Percentiles rank a stretch among this genome's conserved stretches.
phyloP scores from a whole-genome alignment of 495 filamentous ascomycete genomes.

The Neurospora sublineolata region DNA sequence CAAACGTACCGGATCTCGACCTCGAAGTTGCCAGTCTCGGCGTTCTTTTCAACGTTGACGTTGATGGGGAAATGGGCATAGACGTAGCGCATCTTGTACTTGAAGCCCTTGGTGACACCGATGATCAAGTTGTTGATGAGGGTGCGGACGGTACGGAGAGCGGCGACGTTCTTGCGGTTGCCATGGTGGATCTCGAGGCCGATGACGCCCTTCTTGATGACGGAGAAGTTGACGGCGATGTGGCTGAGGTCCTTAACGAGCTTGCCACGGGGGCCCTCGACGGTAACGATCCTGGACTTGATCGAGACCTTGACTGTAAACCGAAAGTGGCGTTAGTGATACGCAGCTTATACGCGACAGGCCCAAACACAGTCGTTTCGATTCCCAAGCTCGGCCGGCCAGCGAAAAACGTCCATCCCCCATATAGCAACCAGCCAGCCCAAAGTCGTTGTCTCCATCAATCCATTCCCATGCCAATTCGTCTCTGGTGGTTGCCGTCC shows the following conservation, averaged over 20 bases:
- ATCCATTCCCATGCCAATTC: background rate
- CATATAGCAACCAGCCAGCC: background rate
- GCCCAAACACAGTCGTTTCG: background rate
- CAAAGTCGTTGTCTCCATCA: background rate
- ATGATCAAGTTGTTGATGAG: conserved; percentile 97
- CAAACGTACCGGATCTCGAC: conserved; percentile 91
- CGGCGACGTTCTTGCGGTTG: conserved; percentile 90
- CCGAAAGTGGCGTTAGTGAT: conserved; percentile 8
- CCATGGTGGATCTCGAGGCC: conserved; percentile 96
- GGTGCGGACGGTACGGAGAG: conserved; percentile 92
- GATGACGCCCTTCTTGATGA: conserved; percentile 70
- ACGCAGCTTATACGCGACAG: conserved; percentile 1
- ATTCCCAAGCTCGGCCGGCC: background rate
- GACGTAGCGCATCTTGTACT: conserved; percentile 99
- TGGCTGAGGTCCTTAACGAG: conserved; percentile 93
- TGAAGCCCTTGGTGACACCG: conserved; percentile 96
- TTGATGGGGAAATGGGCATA: conserved; percentile 99
- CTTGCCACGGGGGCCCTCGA: conserved; percentile 93
- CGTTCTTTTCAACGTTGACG: conserved; percentile 96
- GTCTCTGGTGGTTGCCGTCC: conserved; percentile 3
- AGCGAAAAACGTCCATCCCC: background rate
- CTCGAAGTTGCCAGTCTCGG: conserved; percentile 73
- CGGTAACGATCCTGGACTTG: conserved; percentile 88
- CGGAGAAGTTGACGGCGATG: conserved; percentile 87
- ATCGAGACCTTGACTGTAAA: conserved; percentile 82